phyloP scores from a whole-genome alignment of 2,329 filamentous ascomycete species.

The Pseudogymnoascus sp. region DNA sequence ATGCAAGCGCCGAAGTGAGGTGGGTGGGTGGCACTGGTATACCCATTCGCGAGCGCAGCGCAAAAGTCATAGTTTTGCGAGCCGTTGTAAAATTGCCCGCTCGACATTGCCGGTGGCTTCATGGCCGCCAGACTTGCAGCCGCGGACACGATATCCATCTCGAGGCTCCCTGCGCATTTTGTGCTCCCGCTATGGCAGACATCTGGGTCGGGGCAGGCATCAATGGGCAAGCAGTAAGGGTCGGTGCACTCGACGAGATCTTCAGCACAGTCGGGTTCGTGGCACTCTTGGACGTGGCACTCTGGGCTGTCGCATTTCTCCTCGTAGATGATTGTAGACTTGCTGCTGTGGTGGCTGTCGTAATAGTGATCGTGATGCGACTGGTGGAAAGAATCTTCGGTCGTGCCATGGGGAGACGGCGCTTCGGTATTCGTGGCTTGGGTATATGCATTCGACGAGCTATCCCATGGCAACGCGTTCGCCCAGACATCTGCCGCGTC shows the following conservation, averaged over 20 bases:
- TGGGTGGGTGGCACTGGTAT: not conserved
- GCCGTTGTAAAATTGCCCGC: not conserved
- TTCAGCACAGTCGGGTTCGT: conserved; percentile 1
- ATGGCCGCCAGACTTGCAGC: not conserved
- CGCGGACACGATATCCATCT: not conserved
- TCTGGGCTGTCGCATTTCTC: conserved; percentile 6
- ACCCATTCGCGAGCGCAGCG: not conserved
- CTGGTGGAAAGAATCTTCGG: not conserved
- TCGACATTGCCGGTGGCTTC: not conserved
- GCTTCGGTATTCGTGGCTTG: not conserved
- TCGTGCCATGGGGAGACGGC: not conserved
- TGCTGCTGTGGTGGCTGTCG: not conserved
- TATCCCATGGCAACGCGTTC: conserved; percentile 5
- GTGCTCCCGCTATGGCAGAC: not conserved
- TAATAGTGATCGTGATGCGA: not conserved
- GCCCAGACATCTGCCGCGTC: conserved; percentile 4
- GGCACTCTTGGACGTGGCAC: conserved; percentile 1
- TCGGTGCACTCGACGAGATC: conserved; percentile 2
- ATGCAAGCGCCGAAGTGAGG: not conserved
- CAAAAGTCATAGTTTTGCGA: not conserved
- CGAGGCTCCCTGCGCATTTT: not conserved
- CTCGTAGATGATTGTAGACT: not conserved
- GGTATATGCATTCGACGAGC: not conserved
- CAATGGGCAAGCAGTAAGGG: not conserved
- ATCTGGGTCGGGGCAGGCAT: not conserved